Percentiles rank a stretch among this genome's conserved stretches.
phyloP scores from a whole-genome alignment of 2,329 filamentous ascomycete species.

The Trichoderma breve region DNA sequence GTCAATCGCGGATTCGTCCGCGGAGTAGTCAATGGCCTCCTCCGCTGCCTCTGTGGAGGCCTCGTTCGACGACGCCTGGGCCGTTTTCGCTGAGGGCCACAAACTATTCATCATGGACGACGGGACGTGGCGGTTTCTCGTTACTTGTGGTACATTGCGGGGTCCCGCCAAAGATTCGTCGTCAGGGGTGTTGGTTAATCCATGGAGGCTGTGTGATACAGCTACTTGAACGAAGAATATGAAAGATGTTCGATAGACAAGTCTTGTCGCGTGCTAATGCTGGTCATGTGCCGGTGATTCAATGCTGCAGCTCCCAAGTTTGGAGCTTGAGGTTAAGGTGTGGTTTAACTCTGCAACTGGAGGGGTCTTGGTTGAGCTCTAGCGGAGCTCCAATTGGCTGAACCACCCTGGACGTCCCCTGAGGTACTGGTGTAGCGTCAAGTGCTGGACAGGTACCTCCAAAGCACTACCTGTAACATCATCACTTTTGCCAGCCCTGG shows the following conservation, averaged over 20 bases:
- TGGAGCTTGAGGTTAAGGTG: slow-evolving; percentile 4
- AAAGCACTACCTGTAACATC: neutral
- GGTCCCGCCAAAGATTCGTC: slow-evolving; percentile 11
- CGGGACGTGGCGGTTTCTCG: slow-evolving; percentile 12
- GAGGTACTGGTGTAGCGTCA: neutral
- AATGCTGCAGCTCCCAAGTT: slow-evolving; percentile 7
- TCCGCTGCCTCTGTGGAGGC: slow-evolving; percentile 44
- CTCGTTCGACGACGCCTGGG: slow-evolving; percentile 35
- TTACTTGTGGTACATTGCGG: slow-evolving; percentile 23
- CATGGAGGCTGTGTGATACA: neutral
- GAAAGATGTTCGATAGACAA: neutral
- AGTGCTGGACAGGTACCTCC: neutral
- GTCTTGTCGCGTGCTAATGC: neutral
- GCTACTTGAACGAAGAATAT: neutral
- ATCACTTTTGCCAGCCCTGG: neutral
- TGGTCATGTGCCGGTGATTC: slow-evolving; percentile 5
- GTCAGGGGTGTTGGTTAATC: neutral
- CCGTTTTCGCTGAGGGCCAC: slow-evolving; percentile 41
- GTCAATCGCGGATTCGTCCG: slow-evolving; percentile 36
- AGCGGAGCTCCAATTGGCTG: slow-evolving; percentile 4
- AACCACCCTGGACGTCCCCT: neutral
- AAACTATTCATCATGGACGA: slow-evolving; percentile 44
- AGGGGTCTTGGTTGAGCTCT: slow-evolving; percentile 10
- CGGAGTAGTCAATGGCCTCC: slow-evolving; percentile 20
- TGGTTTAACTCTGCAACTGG: neutral